Base-by-base conservation (phyloP, 2,329 filamentous ascomycete species). In the Teratosphaeria nubilosa region DNA sequence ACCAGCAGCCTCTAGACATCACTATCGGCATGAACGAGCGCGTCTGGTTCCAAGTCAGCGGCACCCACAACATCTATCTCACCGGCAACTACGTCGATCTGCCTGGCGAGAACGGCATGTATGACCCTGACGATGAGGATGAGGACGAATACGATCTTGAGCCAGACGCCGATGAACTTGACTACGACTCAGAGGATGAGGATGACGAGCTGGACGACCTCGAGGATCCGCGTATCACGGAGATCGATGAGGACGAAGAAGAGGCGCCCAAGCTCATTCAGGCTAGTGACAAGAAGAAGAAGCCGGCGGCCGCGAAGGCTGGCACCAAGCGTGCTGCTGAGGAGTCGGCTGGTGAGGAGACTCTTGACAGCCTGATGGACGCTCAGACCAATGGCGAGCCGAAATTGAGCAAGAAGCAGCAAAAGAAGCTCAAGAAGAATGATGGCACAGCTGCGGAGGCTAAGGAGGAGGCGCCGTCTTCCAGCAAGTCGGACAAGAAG, bases 361-460 rank as follows among this genome's bases (percentile, higher is more conserved):
- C 74, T 61, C 86, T 96, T 27, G 91, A 96, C 68, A 88, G 89
- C 64, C 77, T 96, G 74, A 95, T 96, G 70, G 82, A 86, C 74
- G 92, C 94, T 77, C 81, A 80, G 60, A 72, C 75, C 52, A 80
- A 82, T 63, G 83, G 84, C 64, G 87, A 91, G 67, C 73, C 81
- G 66, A 91, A 91, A 79, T 82, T 91, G 63, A 91, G 86, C 82
- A 96, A 96, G 83, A 96, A 96, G 81, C 90, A 97, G 76, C 83
- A 88, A 69, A 97, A 99, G 87, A 96, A 96, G 82, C 82, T 92
- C 64, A 95, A 95, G 86, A 96, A 96, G 82, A 97, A 97, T 82
- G 90, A 95, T 74, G 94, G 92, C 66, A 88, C 96, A 73, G 86
- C 94, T 60, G 84, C 87, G 60, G 76, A 81, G 55, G 69, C 70